phyloP scores from a whole-genome alignment of 148 eudicot genomes.

The Arbutus unedo region DNA sequence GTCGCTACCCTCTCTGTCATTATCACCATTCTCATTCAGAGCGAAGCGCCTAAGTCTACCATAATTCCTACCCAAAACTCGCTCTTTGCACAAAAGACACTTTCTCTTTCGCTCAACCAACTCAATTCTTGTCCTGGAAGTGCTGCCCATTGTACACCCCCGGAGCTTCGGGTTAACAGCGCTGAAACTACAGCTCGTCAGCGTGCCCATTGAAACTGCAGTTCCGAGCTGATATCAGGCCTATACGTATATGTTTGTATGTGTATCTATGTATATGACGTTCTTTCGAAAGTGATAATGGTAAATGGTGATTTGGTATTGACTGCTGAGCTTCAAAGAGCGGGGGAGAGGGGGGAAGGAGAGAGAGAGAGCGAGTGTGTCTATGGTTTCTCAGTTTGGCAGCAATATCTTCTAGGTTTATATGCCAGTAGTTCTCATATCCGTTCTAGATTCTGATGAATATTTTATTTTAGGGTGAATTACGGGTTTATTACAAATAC shows the following conservation, averaged over 20 bases:
- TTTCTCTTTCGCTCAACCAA: conserved; percentile 14
- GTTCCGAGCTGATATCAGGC: not conserved
- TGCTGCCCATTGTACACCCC: conserved; percentile 16
- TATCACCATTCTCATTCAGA: conserved; percentile 25
- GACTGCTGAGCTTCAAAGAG: not conserved
- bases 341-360: not conserved
- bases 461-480: too few species aligned
- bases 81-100: conserved; percentile 39
- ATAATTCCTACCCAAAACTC: conserved; percentile 23
- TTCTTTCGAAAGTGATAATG: not conserved
- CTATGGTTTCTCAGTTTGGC: not conserved
- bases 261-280: not conserved
- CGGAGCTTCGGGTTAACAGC: conserved; percentile 20
- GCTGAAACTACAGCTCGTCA: conserved; percentile 36
- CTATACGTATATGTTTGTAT: not conserved
- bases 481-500: too few species aligned
- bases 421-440: not conserved
- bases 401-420: not conserved
- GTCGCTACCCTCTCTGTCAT: conserved; percentile 22
- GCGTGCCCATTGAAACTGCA: conserved; percentile 40
- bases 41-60: conserved; percentile 38
- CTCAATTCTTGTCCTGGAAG: conserved; percentile 14
- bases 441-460: not conserved
- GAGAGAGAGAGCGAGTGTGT: not conserved
- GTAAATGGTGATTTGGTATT: not conserved